Evolutionary conservation across 768 basidiomycete genomes (phyloP).

Genomic region (Tremella fuciformis): DNA sequence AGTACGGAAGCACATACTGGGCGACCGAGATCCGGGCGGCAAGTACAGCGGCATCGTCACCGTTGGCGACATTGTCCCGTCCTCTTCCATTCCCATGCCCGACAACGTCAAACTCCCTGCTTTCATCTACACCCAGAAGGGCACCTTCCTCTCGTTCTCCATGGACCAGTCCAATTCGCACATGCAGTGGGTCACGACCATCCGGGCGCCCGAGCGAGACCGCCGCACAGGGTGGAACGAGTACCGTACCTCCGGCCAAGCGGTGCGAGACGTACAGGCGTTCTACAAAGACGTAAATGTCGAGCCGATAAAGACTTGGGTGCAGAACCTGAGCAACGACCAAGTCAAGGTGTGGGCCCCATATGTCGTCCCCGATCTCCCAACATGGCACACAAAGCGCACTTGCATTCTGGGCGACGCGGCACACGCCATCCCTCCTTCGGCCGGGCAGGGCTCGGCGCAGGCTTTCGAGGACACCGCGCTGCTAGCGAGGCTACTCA

Average conservation of each 20-base stretch:
- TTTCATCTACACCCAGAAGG: slow-evolving; percentile 26
- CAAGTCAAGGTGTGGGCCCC: slow-evolving; percentile 20
- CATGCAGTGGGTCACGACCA: slow-evolving; percentile 28
- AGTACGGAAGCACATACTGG: slow-evolving; percentile 35
- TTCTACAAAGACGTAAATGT: slow-evolving; percentile 19
- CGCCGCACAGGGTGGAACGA: slow-evolving; percentile 27
- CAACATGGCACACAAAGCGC: slow-evolving; percentile 20
- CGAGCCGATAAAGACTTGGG: slow-evolving; percentile 25
- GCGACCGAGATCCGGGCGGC: slow-evolving; percentile 12
- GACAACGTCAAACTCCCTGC: slow-evolving; percentile 20
- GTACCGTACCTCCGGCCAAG: slow-evolving; percentile 26
- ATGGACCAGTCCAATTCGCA: slow-evolving; percentile 17
- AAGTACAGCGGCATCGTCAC: slow-evolving; percentile 16
- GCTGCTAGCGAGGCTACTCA: slow-evolving; percentile 20
- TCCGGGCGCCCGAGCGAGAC: slow-evolving; percentile 3
- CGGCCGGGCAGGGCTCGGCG: slow-evolving; percentile 30
- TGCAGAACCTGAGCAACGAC: slow-evolving; percentile 18
- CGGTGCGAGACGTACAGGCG: slow-evolving; percentile 15
- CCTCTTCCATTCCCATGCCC: too few relatives aligned
- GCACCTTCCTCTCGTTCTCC: slow-evolving; percentile 32
- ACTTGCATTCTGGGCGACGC: slow-evolving; percentile 35
- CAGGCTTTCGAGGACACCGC: slow-evolving; percentile 38
- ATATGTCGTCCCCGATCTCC: slow-evolving; percentile 19
- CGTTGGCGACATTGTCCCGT: slow-evolving; percentile 6
- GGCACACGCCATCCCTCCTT: slow-evolving; percentile 29